Evolutionary conservation across 2,329 filamentous ascomycete species (phyloP).

Genomic region (Trichoderma polysporum): DNA sequence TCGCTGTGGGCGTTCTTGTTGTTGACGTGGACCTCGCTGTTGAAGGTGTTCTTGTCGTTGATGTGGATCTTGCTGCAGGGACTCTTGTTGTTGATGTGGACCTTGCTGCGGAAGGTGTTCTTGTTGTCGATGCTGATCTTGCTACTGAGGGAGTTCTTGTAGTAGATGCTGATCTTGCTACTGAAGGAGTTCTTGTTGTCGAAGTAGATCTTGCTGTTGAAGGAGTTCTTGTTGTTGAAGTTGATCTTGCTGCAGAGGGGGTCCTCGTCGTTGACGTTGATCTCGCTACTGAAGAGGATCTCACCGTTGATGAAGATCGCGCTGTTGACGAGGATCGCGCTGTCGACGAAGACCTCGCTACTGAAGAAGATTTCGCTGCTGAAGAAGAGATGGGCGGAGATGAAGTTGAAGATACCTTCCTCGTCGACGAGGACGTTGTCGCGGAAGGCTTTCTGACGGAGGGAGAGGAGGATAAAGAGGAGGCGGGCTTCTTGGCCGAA

Average conservation of each 20-base stretch:
- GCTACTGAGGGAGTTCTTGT: not conserved
- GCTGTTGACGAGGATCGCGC: not conserved
- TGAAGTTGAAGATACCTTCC: not conserved
- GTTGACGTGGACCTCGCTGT: not conserved
- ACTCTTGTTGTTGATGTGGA: not conserved
- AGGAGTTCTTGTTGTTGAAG: not conserved
- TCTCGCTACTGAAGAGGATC: not conserved
- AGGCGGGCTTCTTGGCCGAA: conserved; percentile 12
- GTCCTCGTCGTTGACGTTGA: not conserved
- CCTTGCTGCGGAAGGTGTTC: not conserved
- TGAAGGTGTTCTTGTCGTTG: not conserved
- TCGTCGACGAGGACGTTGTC: not conserved
- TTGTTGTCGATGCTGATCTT: conserved; percentile 1
- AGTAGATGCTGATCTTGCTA: not conserved
- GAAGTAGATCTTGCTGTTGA: not conserved
- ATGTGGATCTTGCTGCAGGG: not conserved
- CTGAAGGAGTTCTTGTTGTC: not conserved
- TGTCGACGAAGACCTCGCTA: not conserved
- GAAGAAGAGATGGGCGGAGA: not conserved
- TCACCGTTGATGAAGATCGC: not conserved
- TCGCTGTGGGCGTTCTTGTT: not conserved
- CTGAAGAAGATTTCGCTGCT: not conserved
- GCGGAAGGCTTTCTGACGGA: not conserved
- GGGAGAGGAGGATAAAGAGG: not conserved
- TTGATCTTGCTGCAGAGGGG: not conserved